Percentiles rank a stretch among this genome's conserved stretches.
Evolutionary conservation across 768 basidiomycete species (phyloP).

Genomic region (Phylloporus arenicola): DNA sequence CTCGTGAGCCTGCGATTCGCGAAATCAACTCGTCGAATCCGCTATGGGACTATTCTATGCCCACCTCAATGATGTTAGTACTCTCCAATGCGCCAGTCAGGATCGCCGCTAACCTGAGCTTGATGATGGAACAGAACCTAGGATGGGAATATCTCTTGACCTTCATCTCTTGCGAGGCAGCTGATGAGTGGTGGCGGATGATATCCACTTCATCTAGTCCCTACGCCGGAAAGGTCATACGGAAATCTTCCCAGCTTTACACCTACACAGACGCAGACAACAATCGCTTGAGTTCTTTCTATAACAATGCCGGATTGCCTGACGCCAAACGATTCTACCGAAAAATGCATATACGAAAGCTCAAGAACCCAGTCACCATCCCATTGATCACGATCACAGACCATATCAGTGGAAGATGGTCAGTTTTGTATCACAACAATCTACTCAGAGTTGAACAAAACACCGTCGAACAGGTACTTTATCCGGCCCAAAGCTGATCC

Average conservation of each 20-base stretch:
- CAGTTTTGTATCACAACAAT: background rate
- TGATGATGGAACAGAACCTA: background rate
- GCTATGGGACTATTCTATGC: background rate
- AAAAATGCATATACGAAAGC: background rate
- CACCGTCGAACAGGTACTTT: background rate
- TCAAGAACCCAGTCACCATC: background rate
- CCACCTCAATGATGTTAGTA: background rate
- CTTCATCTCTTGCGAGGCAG: background rate
- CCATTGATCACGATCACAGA: background rate
- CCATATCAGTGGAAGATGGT: background rate
- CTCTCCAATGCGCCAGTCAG: background rate
- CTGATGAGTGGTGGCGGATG: background rate
- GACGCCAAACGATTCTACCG: background rate
- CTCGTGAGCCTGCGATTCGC: background rate
- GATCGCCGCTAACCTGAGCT: background rate
- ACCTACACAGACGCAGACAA: background rate
- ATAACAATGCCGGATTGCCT: background rate
- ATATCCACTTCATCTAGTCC: background rate
- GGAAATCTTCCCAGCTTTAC: background rate
- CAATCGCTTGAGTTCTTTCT: background rate
- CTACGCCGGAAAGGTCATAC: background rate
- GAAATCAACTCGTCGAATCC: background rate
- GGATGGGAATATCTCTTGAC: background rate
- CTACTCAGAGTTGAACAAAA: background rate
- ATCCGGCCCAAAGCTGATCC: background rate